These are phyloP conservation scores for Cryptococcus floricola DNA, from an alignment of 1,284 basidiomycete genomes.

Conservation along the genomic window DNA sequence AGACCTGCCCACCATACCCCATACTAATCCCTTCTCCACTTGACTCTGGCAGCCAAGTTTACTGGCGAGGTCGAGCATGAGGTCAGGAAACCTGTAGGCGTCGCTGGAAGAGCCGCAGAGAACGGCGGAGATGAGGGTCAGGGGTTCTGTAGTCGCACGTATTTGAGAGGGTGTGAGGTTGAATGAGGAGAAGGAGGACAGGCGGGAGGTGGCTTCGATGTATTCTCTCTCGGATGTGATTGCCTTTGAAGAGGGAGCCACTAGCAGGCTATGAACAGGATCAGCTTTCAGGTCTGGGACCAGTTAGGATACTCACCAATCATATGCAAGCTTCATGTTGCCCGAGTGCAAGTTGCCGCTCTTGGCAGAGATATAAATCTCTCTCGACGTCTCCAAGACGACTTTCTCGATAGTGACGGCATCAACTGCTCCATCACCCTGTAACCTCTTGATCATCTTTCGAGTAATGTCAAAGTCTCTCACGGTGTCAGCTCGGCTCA, in stretches of 20 bases:
- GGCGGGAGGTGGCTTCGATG: conserved; percentile 75
- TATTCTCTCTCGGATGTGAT: conserved; percentile 75
- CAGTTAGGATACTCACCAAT: conserved; percentile 63
- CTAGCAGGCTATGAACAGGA: conserved; percentile 59
- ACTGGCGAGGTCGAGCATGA: conserved; percentile 78
- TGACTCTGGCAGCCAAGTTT: conserved; percentile 78
- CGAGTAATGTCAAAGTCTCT: conserved; percentile 76
- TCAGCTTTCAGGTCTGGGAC: background rate
- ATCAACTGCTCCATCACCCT: conserved; percentile 56
- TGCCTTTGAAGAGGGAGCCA: conserved; percentile 62
- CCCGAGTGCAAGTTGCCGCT: conserved; percentile 86
- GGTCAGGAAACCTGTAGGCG: conserved; percentile 81
- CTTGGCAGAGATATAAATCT: conserved; percentile 89
- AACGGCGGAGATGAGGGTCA: conserved; percentile 71
- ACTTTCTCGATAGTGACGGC: conserved; percentile 64
- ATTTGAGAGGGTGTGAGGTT: conserved; percentile 85
- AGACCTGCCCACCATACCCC: conserved; percentile 82
- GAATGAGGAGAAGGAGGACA: conserved; percentile 69
- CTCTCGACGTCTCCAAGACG: conserved; percentile 71
- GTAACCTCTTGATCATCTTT: conserved; percentile 58
- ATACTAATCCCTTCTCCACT: conserved; percentile 69
- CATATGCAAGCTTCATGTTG: conserved; percentile 91
- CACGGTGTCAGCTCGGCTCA: conserved; percentile 3
- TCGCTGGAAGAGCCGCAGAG: conserved; percentile 69
- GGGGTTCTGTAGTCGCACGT: conserved; percentile 75